Evolutionary conservation across 1,284 basidiomycete species (phyloP).

Genomic region (Veloporphyrellus conicus): DNA sequence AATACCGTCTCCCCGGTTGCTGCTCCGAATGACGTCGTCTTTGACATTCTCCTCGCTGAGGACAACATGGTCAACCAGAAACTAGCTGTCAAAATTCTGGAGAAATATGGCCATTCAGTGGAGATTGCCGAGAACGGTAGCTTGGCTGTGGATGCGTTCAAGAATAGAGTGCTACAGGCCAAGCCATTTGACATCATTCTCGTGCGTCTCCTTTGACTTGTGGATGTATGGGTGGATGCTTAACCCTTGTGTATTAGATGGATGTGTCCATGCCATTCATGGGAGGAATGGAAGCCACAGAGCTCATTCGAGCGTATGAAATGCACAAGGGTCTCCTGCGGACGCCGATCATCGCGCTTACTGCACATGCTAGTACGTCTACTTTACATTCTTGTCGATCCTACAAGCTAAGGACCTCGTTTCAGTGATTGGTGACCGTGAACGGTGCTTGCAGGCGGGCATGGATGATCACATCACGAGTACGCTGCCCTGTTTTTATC

Average conservation of each 20-base stretch:
- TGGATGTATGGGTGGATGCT: slow-evolving; percentile 1
- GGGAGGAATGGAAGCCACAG: slow-evolving; percentile 90
- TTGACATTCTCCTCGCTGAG: slow-evolving; percentile 95
- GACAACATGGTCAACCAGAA: slow-evolving; percentile 99
- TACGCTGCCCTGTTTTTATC: slow-evolving; percentile 36
- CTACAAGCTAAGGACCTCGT: slow-evolving; percentile 16
- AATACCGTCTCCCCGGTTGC: slow-evolving; percentile 82
- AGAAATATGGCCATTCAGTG: slow-evolving; percentile 94
- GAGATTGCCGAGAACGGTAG: slow-evolving; percentile 98
- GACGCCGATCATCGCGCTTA: slow-evolving; percentile 94
- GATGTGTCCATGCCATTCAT: slow-evolving; percentile 98
- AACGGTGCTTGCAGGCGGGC: slow-evolving; percentile 87
- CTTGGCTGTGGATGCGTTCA: slow-evolving; percentile 86
- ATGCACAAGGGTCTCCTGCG: slow-evolving; percentile 64
- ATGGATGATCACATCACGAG: slow-evolving; percentile 81
- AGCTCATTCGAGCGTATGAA: slow-evolving; percentile 80
- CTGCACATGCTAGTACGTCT: slow-evolving; percentile 80
- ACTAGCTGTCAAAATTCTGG: slow-evolving; percentile 93
- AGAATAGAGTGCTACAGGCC: slow-evolving; percentile 65
- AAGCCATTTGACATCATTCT: slow-evolving; percentile 85
- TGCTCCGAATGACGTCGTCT: slow-evolving; percentile 77
- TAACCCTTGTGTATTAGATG: slow-evolving; percentile 57
- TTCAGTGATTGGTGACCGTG: slow-evolving; percentile 91
- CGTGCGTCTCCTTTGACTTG: slow-evolving; percentile 42
- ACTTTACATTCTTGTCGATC: background rate